phyloP scores from a whole-genome alignment of 768 basidiomycete genomes.

The Panellus pusillus region DNA sequence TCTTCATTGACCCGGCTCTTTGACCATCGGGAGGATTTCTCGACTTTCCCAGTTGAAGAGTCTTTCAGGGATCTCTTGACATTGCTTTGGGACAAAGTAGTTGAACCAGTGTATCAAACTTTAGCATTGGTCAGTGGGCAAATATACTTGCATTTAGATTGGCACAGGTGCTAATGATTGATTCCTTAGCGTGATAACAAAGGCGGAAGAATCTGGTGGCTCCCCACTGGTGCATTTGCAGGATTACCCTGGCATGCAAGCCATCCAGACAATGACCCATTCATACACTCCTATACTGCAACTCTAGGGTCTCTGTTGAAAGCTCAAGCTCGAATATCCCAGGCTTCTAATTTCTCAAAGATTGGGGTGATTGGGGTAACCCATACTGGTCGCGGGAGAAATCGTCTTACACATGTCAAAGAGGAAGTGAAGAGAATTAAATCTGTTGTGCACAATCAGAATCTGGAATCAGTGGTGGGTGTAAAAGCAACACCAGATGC shows the following conservation, averaged over 20 bases:
- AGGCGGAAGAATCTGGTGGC: not conserved
- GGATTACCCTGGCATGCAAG: not conserved
- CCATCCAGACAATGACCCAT: too few relatives aligned
- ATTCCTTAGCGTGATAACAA: slow-evolving; percentile 1
- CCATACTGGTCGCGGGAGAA: not conserved
- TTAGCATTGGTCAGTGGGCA: slow-evolving; percentile 3
- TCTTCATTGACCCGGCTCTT: not conserved
- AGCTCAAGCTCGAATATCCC: not conserved
- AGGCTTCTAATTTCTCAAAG: not conserved
- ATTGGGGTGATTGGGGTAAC: not conserved
- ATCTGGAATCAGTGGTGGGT: too few relatives aligned
- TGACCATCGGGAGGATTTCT: not conserved
- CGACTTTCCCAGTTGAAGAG: too few relatives aligned
- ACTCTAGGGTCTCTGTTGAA: not conserved
- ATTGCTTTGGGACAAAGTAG: slow-evolving; percentile 9
- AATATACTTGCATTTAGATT: not conserved
- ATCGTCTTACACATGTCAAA: not conserved
- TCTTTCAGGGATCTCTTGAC: not conserved
- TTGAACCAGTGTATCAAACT: slow-evolving; percentile 7
- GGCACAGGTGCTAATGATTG: too few relatives aligned
- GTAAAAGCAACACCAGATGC: not conserved
- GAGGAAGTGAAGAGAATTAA: not conserved
- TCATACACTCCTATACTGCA: too few relatives aligned
- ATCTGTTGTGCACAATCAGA: not conserved
- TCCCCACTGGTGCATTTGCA: not conserved